Evolutionary conservation across 1,284 basidiomycete genomes (phyloP), one percentile per base, ranked within the genome.

Genomic region (Malassezia yamatoensis): DNA sequence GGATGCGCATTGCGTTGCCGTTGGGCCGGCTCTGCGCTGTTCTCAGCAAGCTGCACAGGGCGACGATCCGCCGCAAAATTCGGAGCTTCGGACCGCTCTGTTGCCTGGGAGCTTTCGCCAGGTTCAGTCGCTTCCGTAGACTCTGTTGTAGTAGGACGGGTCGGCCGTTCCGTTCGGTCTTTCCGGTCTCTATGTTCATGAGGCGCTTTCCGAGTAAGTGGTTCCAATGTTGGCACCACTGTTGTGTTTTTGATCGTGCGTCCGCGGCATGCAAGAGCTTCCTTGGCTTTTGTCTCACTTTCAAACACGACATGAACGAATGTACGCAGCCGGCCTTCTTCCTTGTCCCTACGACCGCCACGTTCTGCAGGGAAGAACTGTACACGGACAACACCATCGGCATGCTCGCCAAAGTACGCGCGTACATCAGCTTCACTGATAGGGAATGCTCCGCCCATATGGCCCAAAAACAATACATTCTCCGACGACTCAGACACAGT

Each of bases 401-500:
- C 63, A n/a, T 63, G 62, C 12, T 61, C 60, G 9, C 66, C 68
- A 58, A 70, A 70, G 62, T 63, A 70, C 29, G 51, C 53, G 1
- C 58, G 60, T 24, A 70, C 43, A 24, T 67, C 64, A 34, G 58
- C 55, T 40, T 70, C 66, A n/a, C 48, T 54, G 2, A 70, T 61
- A 5, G 68, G 68, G 21, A 65, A 51, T 2, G 64, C 67, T 8
- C 65, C 66, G 35, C 63, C 63, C 36, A 70, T 54, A 32, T 66
- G 63, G 20, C 64, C 64, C 13, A 70, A 53, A 46, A 66, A 66
- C 15, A 70, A 55, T 24, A 36, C 29, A 13, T 21, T 36, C 29
- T 45, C 34, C 29, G 16, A 24, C 41, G 40, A 16, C 16, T 12
- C 41, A 21, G 9, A 18, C 24, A 29, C 3, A 4, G 24, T 29